Conservation (phyloP, 2,329 filamentous ascomycete species). For the Hypomyces rosellus region DNA sequence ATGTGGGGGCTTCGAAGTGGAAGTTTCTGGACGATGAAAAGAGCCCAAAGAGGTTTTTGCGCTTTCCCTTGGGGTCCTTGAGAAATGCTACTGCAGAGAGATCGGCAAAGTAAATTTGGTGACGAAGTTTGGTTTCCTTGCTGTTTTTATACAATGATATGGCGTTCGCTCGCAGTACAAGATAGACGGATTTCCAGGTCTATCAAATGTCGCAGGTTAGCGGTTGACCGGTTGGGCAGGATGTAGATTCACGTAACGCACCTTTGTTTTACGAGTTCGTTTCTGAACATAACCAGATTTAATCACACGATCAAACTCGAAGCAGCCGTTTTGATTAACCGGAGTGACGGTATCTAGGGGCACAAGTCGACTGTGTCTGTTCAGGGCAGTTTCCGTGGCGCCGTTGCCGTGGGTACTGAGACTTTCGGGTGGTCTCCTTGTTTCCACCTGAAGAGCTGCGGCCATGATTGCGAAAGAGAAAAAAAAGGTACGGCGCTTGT, state of each 20-base stretch:
- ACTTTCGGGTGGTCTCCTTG: conserved; percentile 5
- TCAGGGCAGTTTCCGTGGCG: conserved; percentile 5
- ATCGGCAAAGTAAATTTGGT: conserved; percentile 82
- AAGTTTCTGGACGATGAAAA: conserved; percentile 90
- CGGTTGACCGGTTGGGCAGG: background rate
- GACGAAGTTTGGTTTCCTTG: conserved; percentile 80
- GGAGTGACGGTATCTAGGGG: conserved; percentile 8
- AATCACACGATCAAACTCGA: conserved; percentile 89
- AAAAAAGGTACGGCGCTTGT: background rate
- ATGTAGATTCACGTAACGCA: conserved; percentile 30
- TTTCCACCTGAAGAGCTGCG: conserved; percentile 6
- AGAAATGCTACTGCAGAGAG: conserved; percentile 85
- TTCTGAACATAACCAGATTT: conserved; percentile 84
- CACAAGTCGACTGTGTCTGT: conserved; percentile 8
- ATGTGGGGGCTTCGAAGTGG: conserved; percentile 72
- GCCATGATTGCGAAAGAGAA: conserved; percentile 8
- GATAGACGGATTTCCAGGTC: conserved; percentile 84
- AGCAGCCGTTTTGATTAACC: conserved; percentile 94
- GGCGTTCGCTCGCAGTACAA: conserved; percentile 84
- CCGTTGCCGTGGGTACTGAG: background rate
- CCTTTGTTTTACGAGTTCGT: conserved; percentile 90
- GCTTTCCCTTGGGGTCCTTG: conserved; percentile 81
- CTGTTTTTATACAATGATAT: conserved; percentile 91
- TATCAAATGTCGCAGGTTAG: conserved; percentile 28
- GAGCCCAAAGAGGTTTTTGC: conserved; percentile 81